Evolutionary conservation across 257 asterid species (phyloP), one percentile per base, ranked within the genome.

Genomic region (Scutellaria galericulata): DNA sequence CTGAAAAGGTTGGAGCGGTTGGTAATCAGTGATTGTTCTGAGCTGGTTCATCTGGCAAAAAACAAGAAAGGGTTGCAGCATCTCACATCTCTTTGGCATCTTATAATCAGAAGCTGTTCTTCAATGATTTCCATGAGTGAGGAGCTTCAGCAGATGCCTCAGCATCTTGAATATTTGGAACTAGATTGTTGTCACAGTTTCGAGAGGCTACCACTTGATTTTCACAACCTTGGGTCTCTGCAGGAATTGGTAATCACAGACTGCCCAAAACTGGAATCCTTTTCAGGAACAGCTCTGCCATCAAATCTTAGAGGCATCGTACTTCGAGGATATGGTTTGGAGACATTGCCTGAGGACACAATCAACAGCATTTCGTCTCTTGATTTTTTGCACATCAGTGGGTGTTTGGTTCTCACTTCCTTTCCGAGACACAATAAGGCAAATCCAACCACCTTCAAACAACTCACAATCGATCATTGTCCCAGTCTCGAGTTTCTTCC

Each of bases 401-500:
- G 85, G 14, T 85, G 87, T 75, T 76, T 80, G 68, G 83, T 82
- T 61, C 79, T 85, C 70, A 65, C 74, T 70, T 82, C 84, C 27
- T 85, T 82, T 60, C 73, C 84, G 12, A 75, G 78, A 45, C 79
- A 40, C 22, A 74, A 63, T 39, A 58, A 53, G 63, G 67, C 54
- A 27, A 54, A 73, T 41, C 85, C 87, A 47, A 85, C 84, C 54
- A 82, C 85, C 20, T 82, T 76, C 75, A 83, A 85, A 75, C 86
- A 83, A 50, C 79, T 85, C 71, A 78, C 78, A 7, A 56, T 82
- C n/a, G 87, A 80, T 75, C 68, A 52, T n/a, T 80, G 87, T 58
- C 85, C 86, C 53, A 64, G 70, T 65, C 74, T 80, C 37, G 87
- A 85, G 81, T 73, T 68, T 59, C 87, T 85, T 48, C 87, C 87